Evolutionary conservation across 1,284 basidiomycete genomes (phyloP).

Genomic region (Ustilago nuda): DNA sequence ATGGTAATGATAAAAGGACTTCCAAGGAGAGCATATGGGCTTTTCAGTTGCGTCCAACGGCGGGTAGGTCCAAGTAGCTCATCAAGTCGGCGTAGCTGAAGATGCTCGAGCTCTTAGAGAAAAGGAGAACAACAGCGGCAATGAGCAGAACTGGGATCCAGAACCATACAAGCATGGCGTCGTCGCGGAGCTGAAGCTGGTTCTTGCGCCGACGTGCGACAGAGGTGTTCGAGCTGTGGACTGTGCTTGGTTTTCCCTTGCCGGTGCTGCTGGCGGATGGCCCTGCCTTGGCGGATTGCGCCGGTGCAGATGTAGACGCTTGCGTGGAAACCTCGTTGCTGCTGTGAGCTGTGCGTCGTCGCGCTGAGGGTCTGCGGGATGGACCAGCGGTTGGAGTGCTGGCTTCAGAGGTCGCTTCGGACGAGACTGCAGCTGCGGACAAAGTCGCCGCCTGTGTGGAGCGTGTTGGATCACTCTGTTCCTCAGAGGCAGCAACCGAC

Average conservation of each 20-base stretch:
- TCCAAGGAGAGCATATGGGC: conserved; percentile 3
- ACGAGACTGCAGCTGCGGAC: not conserved
- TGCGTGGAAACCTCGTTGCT: conserved; percentile 55
- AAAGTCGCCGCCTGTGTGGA: not conserved
- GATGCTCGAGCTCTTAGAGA: conserved; percentile 58
- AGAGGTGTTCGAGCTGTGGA: conserved; percentile 10
- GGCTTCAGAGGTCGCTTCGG: conserved; percentile 13
- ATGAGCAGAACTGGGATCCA: conserved; percentile 85
- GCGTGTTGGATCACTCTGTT: not conserved
- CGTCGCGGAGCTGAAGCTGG: conserved; percentile 72
- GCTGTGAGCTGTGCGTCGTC: conserved; percentile 20
- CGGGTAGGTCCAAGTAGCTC: conserved; percentile 55
- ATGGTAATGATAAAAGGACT: not conserved
- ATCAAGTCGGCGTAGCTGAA: conserved; percentile 59
- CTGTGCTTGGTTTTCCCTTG: conserved; percentile 25
- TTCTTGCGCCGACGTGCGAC: conserved; percentile 39
- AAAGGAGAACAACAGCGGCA: conserved; percentile 68
- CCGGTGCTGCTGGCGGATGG: not conserved
- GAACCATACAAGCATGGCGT: conserved; percentile 91
- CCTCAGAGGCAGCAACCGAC: conserved; percentile 36
- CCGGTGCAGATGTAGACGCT: conserved; percentile 9
- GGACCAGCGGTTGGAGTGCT: conserved; percentile 45
- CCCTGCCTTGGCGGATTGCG: conserved; percentile 30
- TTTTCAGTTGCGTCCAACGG: conserved; percentile 33
- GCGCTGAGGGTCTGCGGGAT: conserved; percentile 23